Evolutionary conservation across 192 early-diverging fungal genomes (phyloP), one percentile per base, ranked within the genome.

Genomic region (Gaertneriomyces sp.): DNA sequence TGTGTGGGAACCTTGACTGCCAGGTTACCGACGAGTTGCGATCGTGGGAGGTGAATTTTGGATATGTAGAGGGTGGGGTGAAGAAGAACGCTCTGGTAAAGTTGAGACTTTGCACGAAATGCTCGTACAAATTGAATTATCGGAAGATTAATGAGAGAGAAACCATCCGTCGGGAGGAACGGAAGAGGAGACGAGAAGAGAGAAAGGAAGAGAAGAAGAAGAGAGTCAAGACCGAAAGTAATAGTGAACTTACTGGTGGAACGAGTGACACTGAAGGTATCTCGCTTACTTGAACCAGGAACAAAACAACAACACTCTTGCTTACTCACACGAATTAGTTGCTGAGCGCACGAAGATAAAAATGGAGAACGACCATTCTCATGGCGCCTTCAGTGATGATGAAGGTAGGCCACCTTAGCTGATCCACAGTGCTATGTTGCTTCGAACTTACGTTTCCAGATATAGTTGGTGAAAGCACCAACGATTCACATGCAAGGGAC

Each of bases 1-100:
- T 76, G 2, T 93, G 91, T 64, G 90, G 77, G 14, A 88, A 84
- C 61, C 72, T 85, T 20, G 42, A 17, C 5, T 68, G 66, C 44
- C 65, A 33, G 86, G 89, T 7, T 10, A 47, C 38, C 5, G 46
- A 42, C 6, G 38, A 60, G 7, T 69, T 94, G 14, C 68, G 80
- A 42, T 87, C 87, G 42, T 94, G 92, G 92, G 92, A 94, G 69
- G 88, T 94, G 10, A 91, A 91, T 63, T 94, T 94, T 69, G 86
- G 67, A 7, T 94, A 93, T 74, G 67, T 87, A 20, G 92, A 94
- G 69, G 79, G 78, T 53, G 81, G 80, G 0, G 76, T 84, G 60
- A 78, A 83, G 58, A 90, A 91, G 69, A 90, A 90, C 61, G 92
- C 90, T 5, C 70, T 94, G 50, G 90, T 93, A 42, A 94, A 94